Evolutionary conservation across 805 yeast species (phyloP).

Genomic region (Myxozyma geophila): DNA sequence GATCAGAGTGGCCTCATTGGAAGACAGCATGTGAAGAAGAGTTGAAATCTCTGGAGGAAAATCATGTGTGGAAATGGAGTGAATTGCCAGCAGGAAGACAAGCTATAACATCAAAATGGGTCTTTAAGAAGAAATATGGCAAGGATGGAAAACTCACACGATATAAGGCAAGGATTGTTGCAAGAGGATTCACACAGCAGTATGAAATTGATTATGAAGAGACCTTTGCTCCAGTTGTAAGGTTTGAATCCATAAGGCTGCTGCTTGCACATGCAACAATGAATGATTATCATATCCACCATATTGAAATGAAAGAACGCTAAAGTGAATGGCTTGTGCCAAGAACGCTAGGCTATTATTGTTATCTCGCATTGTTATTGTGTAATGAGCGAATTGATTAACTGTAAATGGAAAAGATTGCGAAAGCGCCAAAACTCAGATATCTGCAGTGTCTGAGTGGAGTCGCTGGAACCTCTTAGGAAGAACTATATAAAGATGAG

Average conservation of each 20-base stretch:
- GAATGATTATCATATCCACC: slow-evolving; percentile 21
- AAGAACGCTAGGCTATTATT: background rate
- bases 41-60: too few species aligned
- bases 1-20: background rate
- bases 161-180: slow-evolving; percentile 42
- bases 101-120: slow-evolving; percentile 37
- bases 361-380: background rate
- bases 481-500: too few species aligned
- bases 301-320: slow-evolving; percentile 40
- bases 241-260: slow-evolving; percentile 35
- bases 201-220: slow-evolving; percentile 42
- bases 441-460: too few species aligned
- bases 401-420: too few species aligned
- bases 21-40: slow-evolving; percentile 4
- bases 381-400: too few species aligned
- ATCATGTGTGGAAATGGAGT: slow-evolving; percentile 21
- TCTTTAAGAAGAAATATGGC: slow-evolving; percentile 33
- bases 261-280: slow-evolving; percentile 4
- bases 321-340: slow-evolving; percentile 1
- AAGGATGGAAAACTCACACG: slow-evolving; percentile 16
- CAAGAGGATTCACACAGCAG: slow-evolving; percentile 40
- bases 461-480: too few species aligned
- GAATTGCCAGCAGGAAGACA: slow-evolving; percentile 18
- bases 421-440: too few species aligned
- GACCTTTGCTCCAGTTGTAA: slow-evolving; percentile 43